Evolutionary conservation across 192 early-diverging fungal species (phyloP).

Genomic region (Linnemannia zychae): DNA sequence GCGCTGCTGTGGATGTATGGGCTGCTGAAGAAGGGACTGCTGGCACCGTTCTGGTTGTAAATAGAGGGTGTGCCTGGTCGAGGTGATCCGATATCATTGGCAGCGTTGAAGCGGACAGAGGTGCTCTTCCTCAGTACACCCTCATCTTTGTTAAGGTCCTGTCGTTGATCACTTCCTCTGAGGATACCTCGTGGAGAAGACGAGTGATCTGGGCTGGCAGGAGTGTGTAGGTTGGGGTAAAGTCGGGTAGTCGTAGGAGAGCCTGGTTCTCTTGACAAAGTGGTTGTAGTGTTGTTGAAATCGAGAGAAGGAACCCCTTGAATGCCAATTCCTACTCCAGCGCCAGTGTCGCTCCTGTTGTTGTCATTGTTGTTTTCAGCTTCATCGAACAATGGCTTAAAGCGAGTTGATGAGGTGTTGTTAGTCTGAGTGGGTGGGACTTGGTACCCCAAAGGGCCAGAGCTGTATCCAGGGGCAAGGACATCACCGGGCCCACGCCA

Average conservation of each 20-base stretch:
- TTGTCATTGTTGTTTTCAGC: not conserved
- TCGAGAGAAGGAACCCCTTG: not conserved
- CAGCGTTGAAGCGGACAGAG: slow-evolving; percentile 33
- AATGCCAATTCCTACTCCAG: not conserved
- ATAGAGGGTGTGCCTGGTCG: slow-evolving; percentile 28
- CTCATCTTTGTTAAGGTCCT: slow-evolving; percentile 19
- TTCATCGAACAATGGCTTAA: not conserved
- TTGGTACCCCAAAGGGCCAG: slow-evolving; percentile 44
- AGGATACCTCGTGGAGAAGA: not conserved
- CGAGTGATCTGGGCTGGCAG: not conserved
- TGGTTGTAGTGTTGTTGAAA: not conserved
- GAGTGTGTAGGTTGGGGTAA: not conserved
- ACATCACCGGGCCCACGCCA: slow-evolving; percentile 29
- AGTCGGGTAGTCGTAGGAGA: not conserved
- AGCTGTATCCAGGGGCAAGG: slow-evolving; percentile 32
- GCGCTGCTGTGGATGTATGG: slow-evolving; percentile 10
- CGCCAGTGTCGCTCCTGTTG: not conserved
- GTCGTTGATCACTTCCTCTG: slow-evolving; percentile 11
- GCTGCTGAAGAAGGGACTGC: slow-evolving; percentile 29
- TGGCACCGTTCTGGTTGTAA: slow-evolving; percentile 16
- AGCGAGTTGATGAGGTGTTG: not conserved
- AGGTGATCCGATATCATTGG: slow-evolving; percentile 13
- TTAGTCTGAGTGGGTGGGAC: not conserved
- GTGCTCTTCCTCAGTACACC: slow-evolving; percentile 10
- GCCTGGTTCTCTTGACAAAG: not conserved